Conservation (phyloP, 345 rosid genomes). For the Salix udensis region DNA sequence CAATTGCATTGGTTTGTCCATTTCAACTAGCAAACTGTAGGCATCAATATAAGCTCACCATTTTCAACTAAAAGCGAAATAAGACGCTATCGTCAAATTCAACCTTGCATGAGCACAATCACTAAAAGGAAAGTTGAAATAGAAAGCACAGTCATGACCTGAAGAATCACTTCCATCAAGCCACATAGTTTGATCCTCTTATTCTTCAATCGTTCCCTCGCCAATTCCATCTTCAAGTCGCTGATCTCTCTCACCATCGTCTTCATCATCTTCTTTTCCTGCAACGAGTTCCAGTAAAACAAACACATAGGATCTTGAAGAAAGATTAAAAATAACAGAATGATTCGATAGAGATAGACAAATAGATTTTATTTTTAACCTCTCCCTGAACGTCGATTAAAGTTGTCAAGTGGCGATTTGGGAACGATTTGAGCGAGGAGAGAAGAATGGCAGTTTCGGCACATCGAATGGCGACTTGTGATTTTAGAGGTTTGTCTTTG, state of each 20-base stretch:
- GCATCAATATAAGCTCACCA: no score
- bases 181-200: conserved; percentile 24
- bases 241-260: conserved; percentile 15
- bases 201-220: conserved; percentile 24
- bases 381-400: conserved; percentile 3
- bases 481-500: conserved; percentile 12
- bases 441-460: conserved; percentile 24
- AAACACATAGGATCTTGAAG: background rate
- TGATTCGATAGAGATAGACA: background rate
- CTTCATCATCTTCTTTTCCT: conserved; percentile 23
- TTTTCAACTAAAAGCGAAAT: no score
- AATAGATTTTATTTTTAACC: background rate
- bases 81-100: background rate
- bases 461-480: conserved; percentile 22
- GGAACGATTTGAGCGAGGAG: conserved; percentile 13
- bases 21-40: no score
- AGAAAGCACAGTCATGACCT: conserved; percentile 12
- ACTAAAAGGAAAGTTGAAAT: conserved; percentile 18
- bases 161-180: conserved; percentile 27
- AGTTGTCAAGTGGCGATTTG: conserved; percentile 1
- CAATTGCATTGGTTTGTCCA: no score
- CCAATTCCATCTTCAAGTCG: conserved; percentile 24
- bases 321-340: background rate
- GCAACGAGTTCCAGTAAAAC: background rate
- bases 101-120: background rate